A percentile compares a stretch with the other conserved stretches of the same genome.
Evolutionary conservation across 179 eudicot genomes (phyloP).

Genomic region (Silene coronaria): DNA sequence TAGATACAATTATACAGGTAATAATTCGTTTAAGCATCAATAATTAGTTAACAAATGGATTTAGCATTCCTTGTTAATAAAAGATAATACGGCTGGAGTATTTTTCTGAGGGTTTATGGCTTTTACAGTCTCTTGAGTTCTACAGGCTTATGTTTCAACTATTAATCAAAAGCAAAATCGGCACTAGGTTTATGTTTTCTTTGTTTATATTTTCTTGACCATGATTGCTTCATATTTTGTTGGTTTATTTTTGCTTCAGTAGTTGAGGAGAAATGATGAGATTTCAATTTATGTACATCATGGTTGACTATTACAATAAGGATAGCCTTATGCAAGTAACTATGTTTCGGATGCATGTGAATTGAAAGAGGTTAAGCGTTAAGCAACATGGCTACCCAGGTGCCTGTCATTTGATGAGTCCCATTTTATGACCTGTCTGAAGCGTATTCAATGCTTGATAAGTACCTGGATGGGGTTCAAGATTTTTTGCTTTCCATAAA

Average conservation of each 20-base stretch:
- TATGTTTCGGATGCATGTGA: neutral
- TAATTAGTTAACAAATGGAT: neutral
- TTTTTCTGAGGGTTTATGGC: neutral
- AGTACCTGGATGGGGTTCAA: too few species aligned
- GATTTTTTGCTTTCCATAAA: neutral
- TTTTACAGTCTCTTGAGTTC: slow-evolving; percentile 8
- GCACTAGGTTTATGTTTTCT: neutral
- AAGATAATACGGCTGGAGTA: neutral
- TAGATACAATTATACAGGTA: slow-evolving; percentile 84
- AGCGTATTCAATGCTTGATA: too few species aligned
- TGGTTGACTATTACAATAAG: neutral
- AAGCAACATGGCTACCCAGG: too few species aligned
- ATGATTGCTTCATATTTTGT: neutral
- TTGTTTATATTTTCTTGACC: too few species aligned
- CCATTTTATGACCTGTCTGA: too few species aligned
- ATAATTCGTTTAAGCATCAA: slow-evolving; percentile 13
- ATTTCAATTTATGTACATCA: neutral
- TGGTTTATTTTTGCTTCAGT: neutral
- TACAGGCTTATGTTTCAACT: neutral
- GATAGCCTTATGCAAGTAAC: neutral
- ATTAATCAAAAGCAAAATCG: neutral
- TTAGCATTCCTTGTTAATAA: neutral
- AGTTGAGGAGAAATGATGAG: too few species aligned
- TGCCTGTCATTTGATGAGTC: too few species aligned
- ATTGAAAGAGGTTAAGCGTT: neutral